Conservation (phyloP, 495 filamentous ascomycete genomes). For the Penicillium fimorum region DNA sequence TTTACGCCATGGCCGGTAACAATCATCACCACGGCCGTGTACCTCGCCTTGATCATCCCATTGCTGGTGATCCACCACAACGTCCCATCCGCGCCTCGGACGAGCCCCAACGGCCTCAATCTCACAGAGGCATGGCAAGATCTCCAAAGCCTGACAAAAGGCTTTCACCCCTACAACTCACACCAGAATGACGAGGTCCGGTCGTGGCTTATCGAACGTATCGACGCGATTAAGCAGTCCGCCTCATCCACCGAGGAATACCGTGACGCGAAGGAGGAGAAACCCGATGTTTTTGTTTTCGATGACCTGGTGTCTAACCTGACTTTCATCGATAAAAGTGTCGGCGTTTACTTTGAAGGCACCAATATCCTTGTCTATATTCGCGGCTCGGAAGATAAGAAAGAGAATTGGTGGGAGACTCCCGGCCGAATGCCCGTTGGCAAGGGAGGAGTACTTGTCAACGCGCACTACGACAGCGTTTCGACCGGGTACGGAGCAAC, state of each 20-base stretch:
- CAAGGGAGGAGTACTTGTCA: constrained; percentile 81
- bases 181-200: constrained; percentile 76
- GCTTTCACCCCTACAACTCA: constrained; percentile 87
- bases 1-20: constrained; percentile 70
- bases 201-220: constrained; percentile 69
- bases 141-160: constrained; percentile 67
- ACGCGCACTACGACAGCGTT: constrained; percentile 95
- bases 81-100: constrained; percentile 66
- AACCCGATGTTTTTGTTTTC: constrained; percentile 61
- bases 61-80: constrained; percentile 72
- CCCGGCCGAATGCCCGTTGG: constrained; percentile 47
- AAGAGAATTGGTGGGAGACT: constrained; percentile 62
- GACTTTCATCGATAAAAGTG: constrained; percentile 47
- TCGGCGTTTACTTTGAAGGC: constrained; percentile 77
- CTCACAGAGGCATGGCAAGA: constrained; percentile 85
- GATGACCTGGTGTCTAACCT: constrained; percentile 80
- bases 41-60: constrained; percentile 66
- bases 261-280: constrained; percentile 22
- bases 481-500: constrained; percentile 89
- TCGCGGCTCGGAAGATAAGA: constrained; percentile 70
- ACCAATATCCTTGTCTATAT: constrained; percentile 93
- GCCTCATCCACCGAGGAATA: constrained; percentile 39
- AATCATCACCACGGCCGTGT: constrained; percentile 65
- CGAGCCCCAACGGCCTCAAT: constrained; percentile 62
- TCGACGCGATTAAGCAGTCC: constrained; percentile 62